Evolutionary conservation across 495 filamentous ascomycete genomes (phyloP).

Genomic region (Acidiella bohemica): DNA sequence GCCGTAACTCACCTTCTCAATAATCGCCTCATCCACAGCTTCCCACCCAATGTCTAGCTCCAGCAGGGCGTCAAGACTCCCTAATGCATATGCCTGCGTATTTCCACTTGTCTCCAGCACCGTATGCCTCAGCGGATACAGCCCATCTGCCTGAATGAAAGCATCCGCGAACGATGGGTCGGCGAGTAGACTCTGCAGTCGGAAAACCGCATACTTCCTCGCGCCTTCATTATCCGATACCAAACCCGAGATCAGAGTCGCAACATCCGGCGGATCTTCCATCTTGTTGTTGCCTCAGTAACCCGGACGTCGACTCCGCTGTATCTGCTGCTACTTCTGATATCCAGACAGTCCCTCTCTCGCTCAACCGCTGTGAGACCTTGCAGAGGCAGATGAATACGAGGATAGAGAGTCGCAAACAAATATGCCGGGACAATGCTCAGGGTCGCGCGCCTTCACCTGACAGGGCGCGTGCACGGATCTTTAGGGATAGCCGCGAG

Average conservation of each 20-base stretch:
- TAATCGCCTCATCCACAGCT: constrained; percentile 49
- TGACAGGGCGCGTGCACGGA: too few species aligned
- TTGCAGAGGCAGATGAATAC: constrained; percentile 10
- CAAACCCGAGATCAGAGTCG: constrained; percentile 54
- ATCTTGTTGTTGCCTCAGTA: constrained; percentile 1
- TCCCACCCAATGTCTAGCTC: constrained; percentile 99
- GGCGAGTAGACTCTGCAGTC: constrained; percentile 82
- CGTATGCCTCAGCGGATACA: constrained; percentile 65
- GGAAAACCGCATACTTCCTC: constrained; percentile 98
- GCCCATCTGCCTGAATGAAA: constrained; percentile 80
- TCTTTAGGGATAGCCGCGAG: too few species aligned
- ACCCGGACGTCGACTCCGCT: background rate
- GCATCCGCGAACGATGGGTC: constrained; percentile 94
- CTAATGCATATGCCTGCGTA: constrained; percentile 86
- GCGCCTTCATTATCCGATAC: constrained; percentile 75
- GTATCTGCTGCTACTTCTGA: background rate
- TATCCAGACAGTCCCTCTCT: constrained; percentile 3
- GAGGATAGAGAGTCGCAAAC: constrained; percentile 5
- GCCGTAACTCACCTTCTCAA: constrained; percentile 54
- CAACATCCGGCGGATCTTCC: constrained; percentile 33
- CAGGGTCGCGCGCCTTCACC: background rate
- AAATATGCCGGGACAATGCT: constrained; percentile 6
- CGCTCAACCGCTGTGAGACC: constrained; percentile 10
- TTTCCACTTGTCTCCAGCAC: constrained; percentile 78
- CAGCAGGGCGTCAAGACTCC: constrained; percentile 69